phyloP scores from a whole-genome alignment of 2,329 filamentous ascomycete genomes.

The Teratosphaeriaceae sp. region DNA sequence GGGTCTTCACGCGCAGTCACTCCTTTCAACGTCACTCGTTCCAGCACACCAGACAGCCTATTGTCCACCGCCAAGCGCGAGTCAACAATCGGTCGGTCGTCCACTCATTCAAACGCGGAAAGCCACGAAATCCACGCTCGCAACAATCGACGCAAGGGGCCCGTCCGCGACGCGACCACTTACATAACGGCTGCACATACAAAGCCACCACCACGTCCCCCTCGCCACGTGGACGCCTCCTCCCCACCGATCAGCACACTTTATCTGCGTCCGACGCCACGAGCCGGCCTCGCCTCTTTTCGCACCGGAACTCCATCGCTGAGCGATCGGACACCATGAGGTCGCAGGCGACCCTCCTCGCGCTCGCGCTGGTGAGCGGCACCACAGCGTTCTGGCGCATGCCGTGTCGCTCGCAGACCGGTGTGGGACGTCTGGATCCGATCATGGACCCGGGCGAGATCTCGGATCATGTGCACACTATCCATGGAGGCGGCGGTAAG shows the following conservation, averaged over 20 bases:
- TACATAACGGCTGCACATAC: constrained; percentile 4
- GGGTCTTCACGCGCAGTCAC: constrained; percentile 4
- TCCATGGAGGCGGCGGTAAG: constrained; percentile 72
- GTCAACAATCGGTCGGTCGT: neutral
- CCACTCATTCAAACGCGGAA: neutral
- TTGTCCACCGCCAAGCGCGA: constrained; percentile 1
- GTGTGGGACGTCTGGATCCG: constrained; percentile 69
- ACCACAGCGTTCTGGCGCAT: constrained; percentile 76
- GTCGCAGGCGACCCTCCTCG: constrained; percentile 16
- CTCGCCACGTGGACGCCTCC: constrained; percentile 3
- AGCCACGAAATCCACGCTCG: neutral
- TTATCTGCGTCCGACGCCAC: neutral
- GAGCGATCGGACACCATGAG: constrained; percentile 14
- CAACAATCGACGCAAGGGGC: constrained; percentile 1
- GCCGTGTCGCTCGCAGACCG: constrained; percentile 67
- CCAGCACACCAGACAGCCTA: neutral
- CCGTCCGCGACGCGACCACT: constrained; percentile 4
- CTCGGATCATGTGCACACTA: constrained; percentile 63
- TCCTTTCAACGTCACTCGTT: constrained; percentile 3
- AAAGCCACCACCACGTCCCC: neutral
- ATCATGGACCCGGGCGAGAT: constrained; percentile 57
- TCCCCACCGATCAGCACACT: too few relatives aligned
- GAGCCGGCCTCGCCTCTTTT: too few relatives aligned
- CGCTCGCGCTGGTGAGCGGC: constrained; percentile 23
- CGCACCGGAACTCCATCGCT: neutral